Base-by-base conservation (phyloP, 495 filamentous ascomycete species). In the Penicillium subrubescens region DNA sequence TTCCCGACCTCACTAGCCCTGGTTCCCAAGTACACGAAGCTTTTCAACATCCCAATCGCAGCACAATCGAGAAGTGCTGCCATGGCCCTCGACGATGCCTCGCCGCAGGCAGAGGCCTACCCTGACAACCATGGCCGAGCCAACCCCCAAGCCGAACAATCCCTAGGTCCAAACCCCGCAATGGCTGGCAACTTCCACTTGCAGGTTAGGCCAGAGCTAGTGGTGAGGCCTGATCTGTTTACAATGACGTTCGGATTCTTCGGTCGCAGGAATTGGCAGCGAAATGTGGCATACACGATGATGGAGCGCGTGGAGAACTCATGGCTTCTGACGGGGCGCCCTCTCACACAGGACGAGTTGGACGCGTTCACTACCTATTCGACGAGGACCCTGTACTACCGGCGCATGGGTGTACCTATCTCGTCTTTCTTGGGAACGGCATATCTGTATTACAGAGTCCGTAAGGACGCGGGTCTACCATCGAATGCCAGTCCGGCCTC, bases 321-420 rank as follows among this genome's bases (percentile, higher is more conserved):
- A 8, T 68, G 67, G 39, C 54, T 67, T 3, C 2, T 75, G 0
- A 52, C 73, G 4, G 66, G 67, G 11, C 78, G 79, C 15, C 19
- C 57, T 10, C 67, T 69, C 1, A 77, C 72, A 6, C 79, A 81
- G 56, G 64, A 69, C 7, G 79, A 81, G 52, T n/a, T 79, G 14
- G 77, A 81, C 64, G 73, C 71, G 7, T 64, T 76, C 27, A 67
- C 71, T n/a, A 62, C 63, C 23, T 64, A 66, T 53, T 41, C 48
- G 29, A 72, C 73, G 7, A 63, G 62, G 2, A 31, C 34, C 8
- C 25, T 76, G 6, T 77, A 77, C 62, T 52, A 70, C 19, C 29
- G 51, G 4, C 59, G 67, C 19, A 52, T 67, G 7, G 74, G 73
- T 0, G 14, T 71, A 0, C 75, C 75, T 15, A 5, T 72, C 1